Evolutionary conservation across 2,329 filamentous ascomycete species (phyloP), one percentile per base, ranked within the genome.

Genomic region (Arthrocladium fulminans): DNA sequence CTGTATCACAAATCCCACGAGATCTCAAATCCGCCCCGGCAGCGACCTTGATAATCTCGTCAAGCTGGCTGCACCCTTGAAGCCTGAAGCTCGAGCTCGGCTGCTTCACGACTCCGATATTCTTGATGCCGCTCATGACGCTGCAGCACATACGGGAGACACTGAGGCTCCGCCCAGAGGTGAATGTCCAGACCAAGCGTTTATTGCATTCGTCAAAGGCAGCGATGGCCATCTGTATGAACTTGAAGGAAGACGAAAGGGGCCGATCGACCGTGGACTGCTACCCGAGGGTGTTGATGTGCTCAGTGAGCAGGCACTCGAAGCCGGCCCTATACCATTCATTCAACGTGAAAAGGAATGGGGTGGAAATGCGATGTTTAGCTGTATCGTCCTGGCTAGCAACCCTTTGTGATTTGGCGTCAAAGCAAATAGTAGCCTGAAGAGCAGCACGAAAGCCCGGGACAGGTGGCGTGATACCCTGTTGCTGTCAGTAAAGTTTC

Each of bases 51-150:
- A 67, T n/a, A 57, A 58, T 12, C 63, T 80, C 3, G 59, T 69
- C n/a, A 59, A 65, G 13, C 58, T 65, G 3, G 69, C 72, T 0
- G 57, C 73, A 8, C 68, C 67, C 0, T 67, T 77, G 25, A 58
- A 59, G 4, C 69, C 71, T 6, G 53, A 53, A 4, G 65, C 70
- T 25, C 67, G 76, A n/a, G 75, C 76, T 0, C 61, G 69, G 43
- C 63, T 77, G 19, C 64, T 80, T 3, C 74, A 77, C 51, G 64
- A 77, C 45, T 71, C 66, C 1, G 60, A 65, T 3, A 40, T 51
- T 20, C 40, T 61, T 13, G 58, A 61, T 30, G 49, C 48, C 27
- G 57, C 58, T 13, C 54, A 56, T 37, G 49, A 53, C 24, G 53
- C 53, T 13, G 59, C 55, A 17, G 58, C 57, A 8, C 48, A 57